Evolutionary conservation across 1,139 yeast genomes (phyloP), one percentile per base, ranked within the genome.

Genomic region (Yamadazyma kanchanaburiensis): DNA sequence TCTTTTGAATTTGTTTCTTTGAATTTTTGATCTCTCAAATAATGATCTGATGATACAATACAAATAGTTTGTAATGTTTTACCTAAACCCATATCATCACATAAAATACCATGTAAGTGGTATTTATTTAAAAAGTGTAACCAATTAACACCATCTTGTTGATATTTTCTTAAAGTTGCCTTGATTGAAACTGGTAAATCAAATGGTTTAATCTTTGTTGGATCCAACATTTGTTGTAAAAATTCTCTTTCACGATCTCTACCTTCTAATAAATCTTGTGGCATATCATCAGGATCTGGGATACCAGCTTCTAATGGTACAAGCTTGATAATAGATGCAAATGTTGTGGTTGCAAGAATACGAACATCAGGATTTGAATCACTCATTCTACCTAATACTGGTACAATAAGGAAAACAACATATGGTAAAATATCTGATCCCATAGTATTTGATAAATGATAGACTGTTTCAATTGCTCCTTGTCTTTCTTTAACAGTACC

Each of bases 11-110:
- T 58, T 0, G 94, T 78, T 35, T 74, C 64, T 10, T 59, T 58
- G 53, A 68, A 83, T 40, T 78, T 83, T 43, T 83, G 83, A 10
- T 77, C 80, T 48, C 98, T 77, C 42, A 86, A 51, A 50, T 88
- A 86, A 52, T 94, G 98, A 51, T 94, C 98, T 48, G 96, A 87
- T 0, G 98, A 85, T 32, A 94, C 88, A 42, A 94, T 91, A 61
- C 98, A 94, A 49, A 94, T 88, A 0, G 98, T 89, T 58, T 94
- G 99, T 39, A 94, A 69, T 0, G 99, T 94, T 54, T 94, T 94
- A 35, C 99, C 99, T 22, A 94, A 71, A 9, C 99, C 99, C 99
- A 94, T 94, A 76, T 94, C 99, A 58, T 94, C 99, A 75, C 98
- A 91, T 30, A 94, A 65, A 48, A 94, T 88, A 30, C 98, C 99